Percentiles rank a stretch among this genome's conserved stretches.
Evolutionary conservation across 164 flowering plant genomes (phyloP).

Genomic region (Dillenia suffruticosa): DNA sequence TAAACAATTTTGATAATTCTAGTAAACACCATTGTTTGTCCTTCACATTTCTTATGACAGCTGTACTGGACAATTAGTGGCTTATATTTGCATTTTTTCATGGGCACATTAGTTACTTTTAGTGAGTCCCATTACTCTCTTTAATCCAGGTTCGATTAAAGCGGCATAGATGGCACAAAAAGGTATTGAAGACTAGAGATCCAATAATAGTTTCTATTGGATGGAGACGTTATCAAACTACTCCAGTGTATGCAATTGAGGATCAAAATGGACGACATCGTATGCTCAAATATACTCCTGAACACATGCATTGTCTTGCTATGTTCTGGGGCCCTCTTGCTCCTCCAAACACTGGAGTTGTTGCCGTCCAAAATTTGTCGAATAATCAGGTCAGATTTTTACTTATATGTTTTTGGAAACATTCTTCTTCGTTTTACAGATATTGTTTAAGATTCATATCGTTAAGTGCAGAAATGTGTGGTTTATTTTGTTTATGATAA

Average conservation of each 20-base stretch:
- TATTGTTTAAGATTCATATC: too few species aligned
- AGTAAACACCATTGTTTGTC: too few species aligned
- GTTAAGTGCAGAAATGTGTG: too few species aligned
- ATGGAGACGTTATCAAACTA: constrained; percentile 95
- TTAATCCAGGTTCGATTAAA: constrained; percentile 66
- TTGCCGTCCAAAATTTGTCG: constrained; percentile 81
- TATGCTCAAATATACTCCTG: constrained; percentile 95
- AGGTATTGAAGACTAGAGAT: constrained; percentile 82
- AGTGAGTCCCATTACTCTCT: neutral
- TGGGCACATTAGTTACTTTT: too few species aligned
- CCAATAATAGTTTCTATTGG: constrained; percentile 91
- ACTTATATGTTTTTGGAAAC: neutral
- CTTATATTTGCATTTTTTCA: too few species aligned
- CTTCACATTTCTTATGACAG: too few species aligned
- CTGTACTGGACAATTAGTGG: too few species aligned
- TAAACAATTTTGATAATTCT: too few species aligned
- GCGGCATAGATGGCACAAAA: constrained; percentile 91
- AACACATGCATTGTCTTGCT: constrained; percentile 97
- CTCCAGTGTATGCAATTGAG: constrained; percentile 84
- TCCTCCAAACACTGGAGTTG: constrained; percentile 82
- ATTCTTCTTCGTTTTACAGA: neutral
- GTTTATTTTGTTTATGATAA: too few species aligned
- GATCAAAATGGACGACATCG: constrained; percentile 87
- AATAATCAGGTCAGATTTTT: constrained; percentile 64
- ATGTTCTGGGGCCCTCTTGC: constrained; percentile 99